Conservation (phyloP, 2,329 filamentous ascomycete species). For the Aureobasidium sp. region DNA sequence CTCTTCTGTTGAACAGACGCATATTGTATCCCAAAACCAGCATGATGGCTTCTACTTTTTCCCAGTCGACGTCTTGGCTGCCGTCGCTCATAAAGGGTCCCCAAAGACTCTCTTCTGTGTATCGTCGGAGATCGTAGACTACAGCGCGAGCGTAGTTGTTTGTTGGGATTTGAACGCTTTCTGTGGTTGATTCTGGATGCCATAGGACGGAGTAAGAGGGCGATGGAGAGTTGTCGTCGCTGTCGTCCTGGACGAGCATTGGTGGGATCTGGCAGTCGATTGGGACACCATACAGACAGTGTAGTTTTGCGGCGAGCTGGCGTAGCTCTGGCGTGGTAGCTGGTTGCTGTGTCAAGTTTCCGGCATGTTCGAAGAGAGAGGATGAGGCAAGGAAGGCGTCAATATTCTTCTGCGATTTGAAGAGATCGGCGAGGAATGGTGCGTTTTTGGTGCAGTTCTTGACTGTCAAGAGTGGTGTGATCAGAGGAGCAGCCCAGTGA, state of each 20-base stretch:
- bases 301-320: conserved; percentile 59
- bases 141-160: conserved; percentile 52
- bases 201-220: neutral
- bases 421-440: conserved; percentile 28
- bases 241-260: conserved; percentile 13
- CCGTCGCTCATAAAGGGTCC: conserved; percentile 63
- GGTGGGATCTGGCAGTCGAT: conserved; percentile 26
- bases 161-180: conserved; percentile 6
- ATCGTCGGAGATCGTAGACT: conserved; percentile 66
- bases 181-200: neutral
- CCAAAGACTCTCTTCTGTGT: conserved; percentile 54
- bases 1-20: conserved; percentile 33
- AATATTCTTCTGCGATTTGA: conserved; percentile 42
- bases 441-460: conserved; percentile 37
- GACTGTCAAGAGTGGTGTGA: conserved; percentile 18
- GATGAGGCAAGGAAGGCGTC: conserved; percentile 57
- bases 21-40: conserved; percentile 59
- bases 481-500: conserved; percentile 17
- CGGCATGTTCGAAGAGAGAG: conserved; percentile 51
- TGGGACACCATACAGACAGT: conserved; percentile 53
- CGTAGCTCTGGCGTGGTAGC: conserved; percentile 36
- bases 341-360: conserved; percentile 31
- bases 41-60: conserved; percentile 68
- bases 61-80: conserved; percentile 60
- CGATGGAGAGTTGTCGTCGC: neutral